Evolutionary conservation across 257 asterid genomes (phyloP), one percentile per base, ranked within the genome.

Genomic region (Thymus mandschuricus): DNA sequence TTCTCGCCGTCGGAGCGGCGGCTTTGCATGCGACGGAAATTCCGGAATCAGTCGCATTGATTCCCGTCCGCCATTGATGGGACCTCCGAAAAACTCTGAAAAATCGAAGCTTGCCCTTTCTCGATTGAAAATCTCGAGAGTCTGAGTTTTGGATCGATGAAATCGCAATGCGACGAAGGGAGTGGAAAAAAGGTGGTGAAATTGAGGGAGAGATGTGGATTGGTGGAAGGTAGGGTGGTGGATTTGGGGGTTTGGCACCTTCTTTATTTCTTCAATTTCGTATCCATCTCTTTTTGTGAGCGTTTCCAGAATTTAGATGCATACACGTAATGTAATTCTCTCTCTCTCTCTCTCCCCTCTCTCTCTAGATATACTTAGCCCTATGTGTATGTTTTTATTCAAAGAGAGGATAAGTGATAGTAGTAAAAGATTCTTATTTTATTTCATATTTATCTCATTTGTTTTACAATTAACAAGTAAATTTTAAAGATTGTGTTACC

Each of bases 1-100:
- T 44, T 45, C 44, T 69, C 75, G 55, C 49, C 41, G 72, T 10
- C 61, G 61, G 74, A 44, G 64, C 57, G 38, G 13, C 72, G 74
- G 67, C 65, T 44, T 45, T 80, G 79, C 84, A 76, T 76, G 81
- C 71, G 55, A 62, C 34, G 30, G 21, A 10, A 2, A 60, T 21
- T 57, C 11, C 35, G 38, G 34, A 75, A 54, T 60, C 21, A 1
- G 2, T 21, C 4, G 75, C 71, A 44, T 68, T 12, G 33, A 21
- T 61, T 49, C 1, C 10, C 31, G 15, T 60, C 49, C 45, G n/a
- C 55, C 40, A 13, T 50, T 9, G 10, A 51, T 27, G 62, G 35
- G 38, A 35, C 51, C 41, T 29, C 6, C 44, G 15, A 52, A 62
- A 52, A 62, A 72, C 73, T 61, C 34, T 43, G 55, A 51, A 28